Conservation (phyloP, 2,329 filamentous ascomycete genomes). For the Ophiostoma novo-ulmi region DNA sequence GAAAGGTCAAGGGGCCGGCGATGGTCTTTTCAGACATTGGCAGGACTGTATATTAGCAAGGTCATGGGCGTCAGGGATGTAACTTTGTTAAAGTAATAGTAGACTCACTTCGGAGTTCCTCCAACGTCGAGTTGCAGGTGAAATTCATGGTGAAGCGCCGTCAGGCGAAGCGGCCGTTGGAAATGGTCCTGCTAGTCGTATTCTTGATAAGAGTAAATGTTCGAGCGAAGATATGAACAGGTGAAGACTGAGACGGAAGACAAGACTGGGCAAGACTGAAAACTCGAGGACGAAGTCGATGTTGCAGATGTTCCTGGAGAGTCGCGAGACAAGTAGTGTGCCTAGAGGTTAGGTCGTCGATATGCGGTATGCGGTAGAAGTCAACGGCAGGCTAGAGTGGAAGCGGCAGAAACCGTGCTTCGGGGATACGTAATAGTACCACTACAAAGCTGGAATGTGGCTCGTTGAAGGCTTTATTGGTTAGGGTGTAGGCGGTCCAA, state of each 20-base stretch:
- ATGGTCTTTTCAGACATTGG: constrained; percentile 45
- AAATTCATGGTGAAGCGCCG: constrained; percentile 33
- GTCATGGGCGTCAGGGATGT: neutral
- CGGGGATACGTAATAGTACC: constrained; percentile 5
- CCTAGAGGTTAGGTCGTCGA: neutral
- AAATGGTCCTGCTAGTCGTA: neutral
- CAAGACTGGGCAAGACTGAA: neutral
- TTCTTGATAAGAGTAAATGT: neutral
- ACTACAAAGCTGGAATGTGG: constrained; percentile 4
- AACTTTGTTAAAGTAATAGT: neutral
- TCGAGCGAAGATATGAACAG: neutral
- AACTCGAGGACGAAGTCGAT: neutral
- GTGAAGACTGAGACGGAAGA: neutral
- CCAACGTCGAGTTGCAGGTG: constrained; percentile 42
- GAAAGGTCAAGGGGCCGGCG: constrained; percentile 48
- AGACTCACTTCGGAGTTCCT: constrained; percentile 40
- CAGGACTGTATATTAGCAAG: constrained; percentile 35
- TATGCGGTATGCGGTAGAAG: constrained; percentile 8
- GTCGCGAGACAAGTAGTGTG: neutral
- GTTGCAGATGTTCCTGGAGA: neutral
- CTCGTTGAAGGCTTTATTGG: neutral
- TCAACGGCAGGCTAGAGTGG: constrained; percentile 2
- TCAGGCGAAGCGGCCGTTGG: neutral
- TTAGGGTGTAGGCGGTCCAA: neutral
- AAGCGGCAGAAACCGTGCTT: constrained; percentile 13